Conservation (phyloP, 108 stramenopile species). For the Pseudonitzschia pungens region DNA sequence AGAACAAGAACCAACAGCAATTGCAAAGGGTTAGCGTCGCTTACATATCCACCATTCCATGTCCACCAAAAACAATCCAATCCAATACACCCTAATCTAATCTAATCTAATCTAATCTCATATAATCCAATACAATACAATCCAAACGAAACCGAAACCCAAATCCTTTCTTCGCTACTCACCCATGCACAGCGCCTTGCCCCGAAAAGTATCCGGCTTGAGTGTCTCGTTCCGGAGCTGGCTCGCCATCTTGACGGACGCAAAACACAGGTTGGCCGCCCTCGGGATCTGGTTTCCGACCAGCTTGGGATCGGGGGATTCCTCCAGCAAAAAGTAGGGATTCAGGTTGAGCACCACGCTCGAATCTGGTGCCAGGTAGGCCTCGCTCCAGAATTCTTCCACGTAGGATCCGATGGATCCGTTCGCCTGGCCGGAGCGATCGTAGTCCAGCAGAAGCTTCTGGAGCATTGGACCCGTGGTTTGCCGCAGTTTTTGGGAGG, state of each 20-base stretch:
- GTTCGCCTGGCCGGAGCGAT: constrained; percentile 41
- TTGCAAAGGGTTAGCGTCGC: too few species aligned
- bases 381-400: constrained; percentile 89
- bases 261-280: constrained; percentile 74
- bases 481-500: constrained; percentile 27
- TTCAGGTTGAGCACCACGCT: constrained; percentile 85
- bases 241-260: constrained; percentile 67
- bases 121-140: neutral
- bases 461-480: constrained; percentile 62
- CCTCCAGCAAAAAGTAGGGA: constrained; percentile 86
- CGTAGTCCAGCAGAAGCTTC: constrained; percentile 69
- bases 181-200: constrained; percentile 84
- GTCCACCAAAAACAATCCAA: too few species aligned
- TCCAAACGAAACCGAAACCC: neutral
- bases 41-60: too few species aligned
- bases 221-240: constrained; percentile 63
- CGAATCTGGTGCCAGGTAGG: constrained; percentile 81
- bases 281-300: constrained; percentile 62
- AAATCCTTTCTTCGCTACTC: neutral
- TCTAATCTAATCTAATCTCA: too few species aligned
- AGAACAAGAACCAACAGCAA: neutral
- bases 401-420: constrained; percentile 71
- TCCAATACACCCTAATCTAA: too few species aligned
- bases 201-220: constrained; percentile 66
- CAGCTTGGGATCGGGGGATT: constrained; percentile 80